Percentiles rank a stretch among this genome's conserved stretches.
phyloP scores from a whole-genome alignment of 2,329 filamentous ascomycete genomes.

The Penicillium sp. region DNA sequence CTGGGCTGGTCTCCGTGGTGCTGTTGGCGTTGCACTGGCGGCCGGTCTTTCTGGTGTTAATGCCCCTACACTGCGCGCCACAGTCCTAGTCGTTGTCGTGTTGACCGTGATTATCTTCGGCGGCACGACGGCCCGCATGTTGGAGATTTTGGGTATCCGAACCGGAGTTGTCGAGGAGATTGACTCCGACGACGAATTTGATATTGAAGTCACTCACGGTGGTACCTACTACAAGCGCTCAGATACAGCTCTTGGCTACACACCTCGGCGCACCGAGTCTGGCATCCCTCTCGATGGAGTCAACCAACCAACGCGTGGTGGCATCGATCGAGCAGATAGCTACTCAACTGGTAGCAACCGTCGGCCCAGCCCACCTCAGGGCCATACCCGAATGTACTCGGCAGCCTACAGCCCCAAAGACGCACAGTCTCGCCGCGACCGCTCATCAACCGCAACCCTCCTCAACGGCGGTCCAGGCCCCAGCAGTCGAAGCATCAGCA shows the following conservation, averaged over 20 bases:
- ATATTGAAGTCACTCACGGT: constrained; percentile 77
- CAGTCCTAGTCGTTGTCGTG: constrained; percentile 95
- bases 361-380: constrained; percentile 54
- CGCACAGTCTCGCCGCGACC: constrained; percentile 48
- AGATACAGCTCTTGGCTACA: constrained; percentile 76
- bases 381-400: constrained; percentile 57
- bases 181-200: constrained; percentile 97
- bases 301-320: constrained; percentile 42
- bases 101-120: constrained; percentile 98
- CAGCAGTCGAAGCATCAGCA: constrained; percentile 50
- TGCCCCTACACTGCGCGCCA: constrained; percentile 81
- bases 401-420: constrained; percentile 51
- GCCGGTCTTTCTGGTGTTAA: constrained; percentile 84
- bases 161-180: constrained; percentile 96
- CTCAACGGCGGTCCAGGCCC: constrained; percentile 42
- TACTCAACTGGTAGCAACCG: constrained; percentile 62
- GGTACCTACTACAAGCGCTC: constrained; percentile 81
- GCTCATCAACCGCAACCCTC: constrained; percentile 55
- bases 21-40: constrained; percentile 91
- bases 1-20: constrained; percentile 94
- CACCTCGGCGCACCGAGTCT: constrained; percentile 65
- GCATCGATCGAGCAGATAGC: constrained; percentile 46
- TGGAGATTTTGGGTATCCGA: constrained; percentile 94
- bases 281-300: constrained; percentile 60
- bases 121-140: constrained; percentile 94